Conservation (phyloP, 1,284 basidiomycete species). For the Gomphus bonarii region DNA sequence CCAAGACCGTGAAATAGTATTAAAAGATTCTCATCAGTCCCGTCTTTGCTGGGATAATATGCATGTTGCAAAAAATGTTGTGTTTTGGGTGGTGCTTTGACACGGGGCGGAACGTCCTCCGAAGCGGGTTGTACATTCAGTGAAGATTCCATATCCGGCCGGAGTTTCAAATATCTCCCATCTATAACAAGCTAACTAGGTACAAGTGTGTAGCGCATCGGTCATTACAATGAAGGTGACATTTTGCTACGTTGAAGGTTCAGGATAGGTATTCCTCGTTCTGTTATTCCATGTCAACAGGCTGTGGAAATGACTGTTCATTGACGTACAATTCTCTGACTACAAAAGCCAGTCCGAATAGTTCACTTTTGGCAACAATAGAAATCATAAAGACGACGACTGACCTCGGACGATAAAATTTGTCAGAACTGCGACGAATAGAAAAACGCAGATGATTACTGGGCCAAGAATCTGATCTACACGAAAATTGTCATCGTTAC, state of each 20-base stretch:
- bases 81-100: conserved; percentile 41
- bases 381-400: conserved; percentile 16
- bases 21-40: conserved; percentile 79
- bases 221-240: too few relatives aligned
- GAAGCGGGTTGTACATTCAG: background rate
- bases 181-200: background rate
- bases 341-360: background rate
- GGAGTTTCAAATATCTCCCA: conserved; percentile 2
- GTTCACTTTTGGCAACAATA: background rate
- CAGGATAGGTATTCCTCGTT: background rate
- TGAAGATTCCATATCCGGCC: conserved; percentile 2
- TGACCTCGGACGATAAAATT: conserved; percentile 82
- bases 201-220: too few relatives aligned
- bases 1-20: conserved; percentile 84
- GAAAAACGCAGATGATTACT: conserved; percentile 62
- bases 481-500: background rate
- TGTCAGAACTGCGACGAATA: conserved; percentile 77
- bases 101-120: conserved; percentile 21
- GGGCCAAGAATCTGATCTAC: conserved; percentile 76
- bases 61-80: conserved; percentile 45
- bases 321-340: conserved; percentile 4
- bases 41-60: conserved; percentile 64
- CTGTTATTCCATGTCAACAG: background rate
- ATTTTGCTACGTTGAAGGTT: background rate
- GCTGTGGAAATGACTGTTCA: background rate